Conservation (phyloP, 768 basidiomycete species). For the Pulveroboletus sp. region DNA sequence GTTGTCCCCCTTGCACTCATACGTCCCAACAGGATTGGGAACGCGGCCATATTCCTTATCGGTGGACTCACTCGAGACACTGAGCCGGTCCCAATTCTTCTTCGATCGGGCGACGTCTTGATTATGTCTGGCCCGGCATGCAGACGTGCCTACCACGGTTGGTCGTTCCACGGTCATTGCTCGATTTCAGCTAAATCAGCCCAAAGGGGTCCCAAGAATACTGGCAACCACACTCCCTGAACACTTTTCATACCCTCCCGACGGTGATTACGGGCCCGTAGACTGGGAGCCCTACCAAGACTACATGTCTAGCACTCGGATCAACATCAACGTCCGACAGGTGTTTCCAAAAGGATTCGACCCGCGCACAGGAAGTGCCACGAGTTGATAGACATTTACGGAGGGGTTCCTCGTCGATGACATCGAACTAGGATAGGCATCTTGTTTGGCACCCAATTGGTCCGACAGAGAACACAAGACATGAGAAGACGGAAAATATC, state of each 20-base stretch:
- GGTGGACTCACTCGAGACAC: constrained; percentile 76
- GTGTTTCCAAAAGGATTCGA: constrained; percentile 73
- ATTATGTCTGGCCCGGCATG: constrained; percentile 90
- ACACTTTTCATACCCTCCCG: constrained; percentile 38
- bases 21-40: constrained; percentile 61
- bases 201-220: constrained; percentile 78
- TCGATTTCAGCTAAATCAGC: not conserved
- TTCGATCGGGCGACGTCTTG: constrained; percentile 87
- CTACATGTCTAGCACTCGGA: constrained; percentile 65
- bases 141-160: constrained; percentile 88
- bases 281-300: constrained; percentile 60
- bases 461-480: not conserved
- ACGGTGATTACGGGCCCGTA: constrained; percentile 21
- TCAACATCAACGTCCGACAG: constrained; percentile 92
- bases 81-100: constrained; percentile 73
- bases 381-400: not conserved
- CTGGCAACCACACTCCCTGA: constrained; percentile 74
- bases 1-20: not conserved
- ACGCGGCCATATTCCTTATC: constrained; percentile 84
- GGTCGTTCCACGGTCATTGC: constrained; percentile 16
- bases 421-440: not conserved
- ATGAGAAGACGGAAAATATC: constrained; percentile 4
- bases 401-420: not conserved
- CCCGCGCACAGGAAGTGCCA: constrained; percentile 16
- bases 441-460: not conserved